Evolutionary conservation across 2,329 filamentous ascomycete species (phyloP).

Genomic region (Juglanconis sp.): DNA sequence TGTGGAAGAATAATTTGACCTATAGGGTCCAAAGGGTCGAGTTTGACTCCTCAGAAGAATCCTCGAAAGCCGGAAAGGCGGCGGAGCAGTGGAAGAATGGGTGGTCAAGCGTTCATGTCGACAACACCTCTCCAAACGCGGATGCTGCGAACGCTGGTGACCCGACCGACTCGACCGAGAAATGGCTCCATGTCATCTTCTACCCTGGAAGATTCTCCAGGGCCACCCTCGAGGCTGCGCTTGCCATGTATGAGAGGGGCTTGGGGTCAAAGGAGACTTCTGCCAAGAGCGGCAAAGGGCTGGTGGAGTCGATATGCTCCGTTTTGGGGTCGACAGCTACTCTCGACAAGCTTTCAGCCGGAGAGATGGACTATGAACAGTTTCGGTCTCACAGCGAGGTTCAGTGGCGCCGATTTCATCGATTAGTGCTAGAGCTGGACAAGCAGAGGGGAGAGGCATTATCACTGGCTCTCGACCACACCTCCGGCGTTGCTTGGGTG

Average conservation of each 20-base stretch:
- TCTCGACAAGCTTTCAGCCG: slow-evolving; percentile 58
- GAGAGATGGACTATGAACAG: slow-evolving; percentile 69
- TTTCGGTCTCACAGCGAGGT: slow-evolving; percentile 72
- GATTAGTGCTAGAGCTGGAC: slow-evolving; percentile 80
- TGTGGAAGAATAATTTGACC: slow-evolving; percentile 82
- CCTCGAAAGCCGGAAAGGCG: slow-evolving; percentile 43
- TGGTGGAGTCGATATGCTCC: slow-evolving; percentile 74
- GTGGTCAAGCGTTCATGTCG: slow-evolving; percentile 69
- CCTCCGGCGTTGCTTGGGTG: slow-evolving; percentile 74
- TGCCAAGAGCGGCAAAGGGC: slow-evolving; percentile 47
- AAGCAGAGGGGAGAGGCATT: slow-evolving; percentile 80
- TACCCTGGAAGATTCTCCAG: slow-evolving; percentile 78
- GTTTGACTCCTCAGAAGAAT: slow-evolving; percentile 38
- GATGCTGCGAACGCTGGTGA: slow-evolving; percentile 62
- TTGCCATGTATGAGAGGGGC: slow-evolving; percentile 75
- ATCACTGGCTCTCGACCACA: slow-evolving; percentile 70
- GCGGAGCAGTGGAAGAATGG: slow-evolving; percentile 59
- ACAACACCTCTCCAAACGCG: slow-evolving; percentile 51
- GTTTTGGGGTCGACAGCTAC: slow-evolving; percentile 68
- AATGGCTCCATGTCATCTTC: slow-evolving; percentile 83
- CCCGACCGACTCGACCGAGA: slow-evolving; percentile 69
- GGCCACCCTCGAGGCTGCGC: slow-evolving; percentile 76
- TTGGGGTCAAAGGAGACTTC: slow-evolving; percentile 40
- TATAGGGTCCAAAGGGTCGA: slow-evolving; percentile 72
- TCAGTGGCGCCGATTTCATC: slow-evolving; percentile 89